Conservation (phyloP, 2,329 filamentous ascomycete genomes). For the Verticillium albo-atrum region DNA sequence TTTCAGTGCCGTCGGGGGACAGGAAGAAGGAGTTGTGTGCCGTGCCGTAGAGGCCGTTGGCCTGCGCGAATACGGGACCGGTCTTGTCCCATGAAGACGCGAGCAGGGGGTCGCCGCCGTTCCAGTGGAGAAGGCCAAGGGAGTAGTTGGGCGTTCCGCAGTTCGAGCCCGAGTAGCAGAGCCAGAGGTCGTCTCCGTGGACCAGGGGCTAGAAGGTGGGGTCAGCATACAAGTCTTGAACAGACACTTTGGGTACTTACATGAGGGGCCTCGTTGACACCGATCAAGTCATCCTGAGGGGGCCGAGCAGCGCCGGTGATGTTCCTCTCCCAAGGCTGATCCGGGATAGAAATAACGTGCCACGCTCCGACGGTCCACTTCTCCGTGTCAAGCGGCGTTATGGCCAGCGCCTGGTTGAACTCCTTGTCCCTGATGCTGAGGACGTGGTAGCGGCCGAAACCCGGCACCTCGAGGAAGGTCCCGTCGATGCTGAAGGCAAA, state of each 20-base stretch:
- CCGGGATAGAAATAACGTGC: constrained; percentile 11
- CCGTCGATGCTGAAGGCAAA: constrained; percentile 3
- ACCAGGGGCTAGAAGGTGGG: constrained; percentile 6
- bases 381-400: constrained; percentile 7
- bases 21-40: constrained; percentile 11
- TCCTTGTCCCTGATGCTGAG: constrained; percentile 7
- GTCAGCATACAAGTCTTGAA: not conserved
- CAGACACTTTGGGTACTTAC: not conserved
- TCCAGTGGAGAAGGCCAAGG: constrained; percentile 8
- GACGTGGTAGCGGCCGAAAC: constrained; percentile 7
- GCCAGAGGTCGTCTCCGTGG: constrained; percentile 9
- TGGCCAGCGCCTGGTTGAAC: constrained; percentile 7
- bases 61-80: constrained; percentile 10
- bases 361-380: constrained; percentile 9
- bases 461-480: constrained; percentile 3
- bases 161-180: constrained; percentile 11
- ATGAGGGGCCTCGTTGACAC: constrained; percentile 1
- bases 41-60: constrained; percentile 11
- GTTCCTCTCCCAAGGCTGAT: constrained; percentile 12
- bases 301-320: not conserved
- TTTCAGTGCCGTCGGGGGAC: constrained; percentile 1
- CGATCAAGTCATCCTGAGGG: not conserved
- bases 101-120: constrained; percentile 5
- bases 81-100: constrained; percentile 9
- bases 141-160: constrained; percentile 11